Conservation (phyloP, 2,329 filamentous ascomycete genomes). For the Epicoccum sorghinum region DNA sequence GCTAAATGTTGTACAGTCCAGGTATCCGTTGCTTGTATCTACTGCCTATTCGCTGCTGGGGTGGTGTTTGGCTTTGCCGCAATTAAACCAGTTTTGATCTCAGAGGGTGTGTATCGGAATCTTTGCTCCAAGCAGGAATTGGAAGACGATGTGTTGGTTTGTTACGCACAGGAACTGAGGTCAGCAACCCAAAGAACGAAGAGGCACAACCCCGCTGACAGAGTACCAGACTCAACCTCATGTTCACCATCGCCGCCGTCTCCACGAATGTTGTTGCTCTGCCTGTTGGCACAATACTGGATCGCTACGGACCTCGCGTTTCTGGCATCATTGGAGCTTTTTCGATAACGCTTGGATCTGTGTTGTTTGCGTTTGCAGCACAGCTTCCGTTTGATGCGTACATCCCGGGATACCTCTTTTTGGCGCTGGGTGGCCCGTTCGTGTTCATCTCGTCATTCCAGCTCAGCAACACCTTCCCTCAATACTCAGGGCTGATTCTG, state of each 20-base stretch:
- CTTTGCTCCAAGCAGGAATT: slow-evolving; percentile 46
- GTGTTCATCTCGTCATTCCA: slow-evolving; percentile 60
- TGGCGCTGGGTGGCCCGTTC: slow-evolving; percentile 58
- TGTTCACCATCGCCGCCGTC: slow-evolving; percentile 91
- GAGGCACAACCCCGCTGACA: slow-evolving; percentile 10
- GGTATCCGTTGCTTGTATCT: slow-evolving; percentile 70
- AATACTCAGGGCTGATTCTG: slow-evolving; percentile 56
- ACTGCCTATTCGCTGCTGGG: slow-evolving; percentile 76
- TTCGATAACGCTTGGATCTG: slow-evolving; percentile 71
- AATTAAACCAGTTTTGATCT: slow-evolving; percentile 49
- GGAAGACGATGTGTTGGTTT: slow-evolving; percentile 40
- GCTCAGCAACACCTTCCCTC: slow-evolving; percentile 58
- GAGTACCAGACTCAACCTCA: slow-evolving; percentile 75
- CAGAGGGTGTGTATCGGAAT: slow-evolving; percentile 46
- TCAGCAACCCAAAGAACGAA: slow-evolving; percentile 65
- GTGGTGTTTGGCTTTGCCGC: slow-evolving; percentile 51
- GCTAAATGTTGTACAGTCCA: slow-evolving; percentile 61
- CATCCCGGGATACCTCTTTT: slow-evolving; percentile 57
- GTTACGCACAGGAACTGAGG: slow-evolving; percentile 49
- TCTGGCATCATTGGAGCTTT: slow-evolving; percentile 74
- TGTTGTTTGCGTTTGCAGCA: slow-evolving; percentile 73
- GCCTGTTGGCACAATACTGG: slow-evolving; percentile 83
- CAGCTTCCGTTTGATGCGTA: slow-evolving; percentile 72
- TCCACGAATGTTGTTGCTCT: slow-evolving; percentile 86
- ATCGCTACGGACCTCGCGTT: slow-evolving; percentile 78